phyloP scores from a whole-genome alignment of 2,329 filamentous ascomycete genomes.

The Alternaria conjuncta region DNA sequence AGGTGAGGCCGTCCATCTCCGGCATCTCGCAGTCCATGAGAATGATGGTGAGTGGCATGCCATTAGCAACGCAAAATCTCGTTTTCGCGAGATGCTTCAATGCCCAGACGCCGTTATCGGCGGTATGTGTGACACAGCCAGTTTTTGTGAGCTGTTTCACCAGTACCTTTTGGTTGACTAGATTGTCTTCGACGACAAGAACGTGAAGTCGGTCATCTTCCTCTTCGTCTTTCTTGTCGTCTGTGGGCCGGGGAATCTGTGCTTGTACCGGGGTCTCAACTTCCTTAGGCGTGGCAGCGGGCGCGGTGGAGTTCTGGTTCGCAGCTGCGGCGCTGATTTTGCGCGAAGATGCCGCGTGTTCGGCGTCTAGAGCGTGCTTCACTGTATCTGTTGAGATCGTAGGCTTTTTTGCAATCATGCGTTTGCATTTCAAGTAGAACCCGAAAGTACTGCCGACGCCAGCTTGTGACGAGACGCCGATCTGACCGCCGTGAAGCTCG shows the following conservation, averaged over 20 bases:
- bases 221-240: not conserved
- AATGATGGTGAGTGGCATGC: conserved; percentile 36
- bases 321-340: not conserved
- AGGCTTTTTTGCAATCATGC: conserved; percentile 13
- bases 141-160: conserved; percentile 40
- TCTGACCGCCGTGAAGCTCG: conserved; percentile 46
- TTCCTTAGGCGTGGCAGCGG: not conserved
- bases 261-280: not conserved
- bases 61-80: conserved; percentile 13
- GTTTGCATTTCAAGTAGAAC: conserved; percentile 41
- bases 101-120: conserved; percentile 43
- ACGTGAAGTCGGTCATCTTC: conserved; percentile 26
- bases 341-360: not conserved
- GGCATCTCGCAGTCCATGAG: conserved; percentile 51
- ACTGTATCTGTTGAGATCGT: conserved; percentile 1
- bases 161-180: conserved; percentile 47
- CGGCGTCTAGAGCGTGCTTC: conserved; percentile 2
- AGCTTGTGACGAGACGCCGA: conserved; percentile 40
- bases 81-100: conserved; percentile 34
- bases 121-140: conserved; percentile 37
- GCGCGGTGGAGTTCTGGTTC: not conserved
- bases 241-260: not conserved
- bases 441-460: conserved; percentile 43
- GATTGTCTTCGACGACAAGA: conserved; percentile 47
- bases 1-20: conserved; percentile 48